Conservation (phyloP, 106 monocot species). For the Xerophyta viscosa region DNA sequence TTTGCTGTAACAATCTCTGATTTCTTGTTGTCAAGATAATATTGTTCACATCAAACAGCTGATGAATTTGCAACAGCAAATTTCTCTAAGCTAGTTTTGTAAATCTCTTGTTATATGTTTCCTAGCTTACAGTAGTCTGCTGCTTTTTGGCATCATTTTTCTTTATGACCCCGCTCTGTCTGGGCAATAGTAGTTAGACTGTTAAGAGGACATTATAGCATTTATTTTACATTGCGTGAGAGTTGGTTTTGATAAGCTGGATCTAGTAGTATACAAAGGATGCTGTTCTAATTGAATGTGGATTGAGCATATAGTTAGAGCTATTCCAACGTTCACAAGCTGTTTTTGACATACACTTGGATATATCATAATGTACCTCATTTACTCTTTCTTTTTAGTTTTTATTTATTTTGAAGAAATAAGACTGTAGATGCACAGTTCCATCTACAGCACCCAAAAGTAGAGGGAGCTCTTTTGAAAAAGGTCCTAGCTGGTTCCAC, state of each 20-base stretch:
- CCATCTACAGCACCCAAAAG: neutral
- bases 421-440: neutral
- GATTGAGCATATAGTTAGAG: too few species aligned
- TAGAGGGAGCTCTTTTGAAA: neutral
- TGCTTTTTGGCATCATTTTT: neutral
- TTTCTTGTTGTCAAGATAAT: neutral
- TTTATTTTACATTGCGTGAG: too few species aligned
- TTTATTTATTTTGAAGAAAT: neutral
- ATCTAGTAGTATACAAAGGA: too few species aligned
- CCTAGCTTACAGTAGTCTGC: neutral
- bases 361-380: too few species aligned
- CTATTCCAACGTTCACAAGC: too few species aligned
- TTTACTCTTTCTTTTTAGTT: neutral
- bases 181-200: too few species aligned
- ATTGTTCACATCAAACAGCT: neutral
- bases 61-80: too few species aligned
- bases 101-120: neutral
- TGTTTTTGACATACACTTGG: too few species aligned
- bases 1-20: neutral
- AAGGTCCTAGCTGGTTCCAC: neutral
- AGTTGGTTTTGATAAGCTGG: too few species aligned
- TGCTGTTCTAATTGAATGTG: too few species aligned
- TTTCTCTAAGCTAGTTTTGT: neutral
- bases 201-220: too few species aligned
- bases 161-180: neutral